phyloP scores from a whole-genome alignment of 345 rosid species.

The Erysimum cheiranthoides region DNA sequence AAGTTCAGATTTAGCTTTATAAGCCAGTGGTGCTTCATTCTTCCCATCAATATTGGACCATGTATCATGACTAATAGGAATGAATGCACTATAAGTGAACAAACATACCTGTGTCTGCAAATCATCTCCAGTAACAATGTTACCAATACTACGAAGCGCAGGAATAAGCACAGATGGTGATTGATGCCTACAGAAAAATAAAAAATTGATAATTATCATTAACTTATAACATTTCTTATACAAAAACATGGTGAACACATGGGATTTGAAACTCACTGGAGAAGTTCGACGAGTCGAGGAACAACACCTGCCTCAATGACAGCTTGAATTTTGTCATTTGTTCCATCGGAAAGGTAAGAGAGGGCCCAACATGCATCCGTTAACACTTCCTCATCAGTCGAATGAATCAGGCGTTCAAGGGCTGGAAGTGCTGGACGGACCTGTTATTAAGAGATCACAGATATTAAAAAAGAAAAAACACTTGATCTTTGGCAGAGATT shows the following conservation, averaged over 20 bases:
- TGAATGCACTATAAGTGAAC: slow-evolving; percentile 9
- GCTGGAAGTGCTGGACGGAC: slow-evolving; percentile 93
- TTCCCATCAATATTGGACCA: slow-evolving; percentile 2
- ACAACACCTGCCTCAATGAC: slow-evolving; percentile 92
- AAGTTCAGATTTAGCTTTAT: slow-evolving; percentile 7
- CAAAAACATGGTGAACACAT: neutral
- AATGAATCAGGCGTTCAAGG: slow-evolving; percentile 79
- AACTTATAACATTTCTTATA: neutral
- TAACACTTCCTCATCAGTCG: slow-evolving; percentile 94
- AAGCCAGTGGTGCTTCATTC: slow-evolving; percentile 6
- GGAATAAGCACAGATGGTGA: slow-evolving; percentile 86
- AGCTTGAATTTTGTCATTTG: slow-evolving; percentile 95
- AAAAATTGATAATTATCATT: neutral
- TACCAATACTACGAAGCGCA: slow-evolving; percentile 86
- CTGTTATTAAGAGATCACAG: slow-evolving; percentile 45
- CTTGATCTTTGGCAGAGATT: neutral
- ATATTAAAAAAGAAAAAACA: neutral
- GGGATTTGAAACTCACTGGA: slow-evolving; percentile 59
- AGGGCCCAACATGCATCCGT: slow-evolving; percentile 99
- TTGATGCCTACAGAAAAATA: slow-evolving; percentile 54
- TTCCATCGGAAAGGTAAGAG: slow-evolving; percentile 94
- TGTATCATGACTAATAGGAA: neutral
- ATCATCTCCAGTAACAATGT: slow-evolving; percentile 89
- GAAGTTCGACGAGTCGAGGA: slow-evolving; percentile 81
- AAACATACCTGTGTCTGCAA: slow-evolving; percentile 63